Evolutionary conservation across 768 basidiomycete species (phyloP).

Genomic region (Dioszegia crocea): DNA sequence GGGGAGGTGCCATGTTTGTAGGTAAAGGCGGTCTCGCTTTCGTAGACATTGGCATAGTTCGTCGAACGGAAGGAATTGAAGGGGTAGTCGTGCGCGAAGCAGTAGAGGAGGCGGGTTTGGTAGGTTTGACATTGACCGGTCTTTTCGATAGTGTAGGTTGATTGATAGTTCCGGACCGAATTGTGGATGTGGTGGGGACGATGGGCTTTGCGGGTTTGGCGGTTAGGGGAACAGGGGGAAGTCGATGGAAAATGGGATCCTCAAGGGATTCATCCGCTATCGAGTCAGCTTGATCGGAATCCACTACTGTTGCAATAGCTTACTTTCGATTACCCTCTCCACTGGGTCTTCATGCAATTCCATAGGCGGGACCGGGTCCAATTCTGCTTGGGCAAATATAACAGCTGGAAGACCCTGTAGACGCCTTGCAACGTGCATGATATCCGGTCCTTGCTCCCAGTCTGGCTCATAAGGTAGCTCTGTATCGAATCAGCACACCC

Average conservation of each 20-base stretch:
- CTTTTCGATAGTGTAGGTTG: no score
- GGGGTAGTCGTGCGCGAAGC: no score
- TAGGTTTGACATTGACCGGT: no score
- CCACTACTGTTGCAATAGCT: not conserved
- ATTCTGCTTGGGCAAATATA: not conserved
- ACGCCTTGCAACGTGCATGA: not conserved
- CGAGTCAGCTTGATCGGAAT: not conserved
- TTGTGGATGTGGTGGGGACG: no score
- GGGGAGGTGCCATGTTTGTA: no score
- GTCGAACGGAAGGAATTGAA: no score
- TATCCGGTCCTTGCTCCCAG: slow-evolving; percentile 8
- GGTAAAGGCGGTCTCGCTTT: no score
- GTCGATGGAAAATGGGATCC: slow-evolving; percentile 19
- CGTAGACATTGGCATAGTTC: no score
- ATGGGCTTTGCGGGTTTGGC: no score
- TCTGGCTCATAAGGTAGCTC: slow-evolving; percentile 25
- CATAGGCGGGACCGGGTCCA: not conserved
- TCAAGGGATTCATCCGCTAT: slow-evolving; percentile 18
- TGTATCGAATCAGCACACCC: slow-evolving; percentile 14
- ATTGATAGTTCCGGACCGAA: no score
- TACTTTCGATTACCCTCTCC: not conserved
- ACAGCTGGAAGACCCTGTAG: slow-evolving; percentile 10
- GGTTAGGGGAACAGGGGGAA: not conserved
- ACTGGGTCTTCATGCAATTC: not conserved
- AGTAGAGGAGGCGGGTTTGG: no score